phyloP scores from a whole-genome alignment of 768 basidiomycete species.

The Albatrellus ellisii region DNA sequence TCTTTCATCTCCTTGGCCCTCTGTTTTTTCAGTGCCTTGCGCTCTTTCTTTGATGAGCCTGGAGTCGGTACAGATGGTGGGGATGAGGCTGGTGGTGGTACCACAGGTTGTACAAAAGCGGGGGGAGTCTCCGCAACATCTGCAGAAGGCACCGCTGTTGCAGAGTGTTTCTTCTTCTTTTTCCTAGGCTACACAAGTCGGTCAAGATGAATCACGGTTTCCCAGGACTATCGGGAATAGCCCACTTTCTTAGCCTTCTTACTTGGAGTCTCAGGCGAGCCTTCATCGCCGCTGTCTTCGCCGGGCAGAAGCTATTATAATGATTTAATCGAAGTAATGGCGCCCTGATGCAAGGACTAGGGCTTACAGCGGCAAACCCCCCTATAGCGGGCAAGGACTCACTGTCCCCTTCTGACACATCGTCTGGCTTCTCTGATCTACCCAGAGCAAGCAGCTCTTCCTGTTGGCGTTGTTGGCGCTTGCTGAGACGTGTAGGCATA shows the following conservation, averaged over 20 bases:
- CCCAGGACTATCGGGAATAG: constrained; percentile 15
- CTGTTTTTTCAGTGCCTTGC: constrained; percentile 43
- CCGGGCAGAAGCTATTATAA: constrained; percentile 8
- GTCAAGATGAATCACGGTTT: constrained; percentile 8
- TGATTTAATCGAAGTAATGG: not conserved
- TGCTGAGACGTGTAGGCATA: constrained; percentile 72
- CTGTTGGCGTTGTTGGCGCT: constrained; percentile 75
- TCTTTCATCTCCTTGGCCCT: constrained; percentile 49
- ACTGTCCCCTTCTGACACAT: constrained; percentile 12
- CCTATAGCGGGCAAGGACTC: constrained; percentile 5
- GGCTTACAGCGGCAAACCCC: constrained; percentile 13
- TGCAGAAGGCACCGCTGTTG: not conserved
- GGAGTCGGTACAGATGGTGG: constrained; percentile 6
- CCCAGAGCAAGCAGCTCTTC: constrained; percentile 62
- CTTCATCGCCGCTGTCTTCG: not conserved
- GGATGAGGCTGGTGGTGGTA: constrained; percentile 2
- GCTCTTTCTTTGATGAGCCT: constrained; percentile 29
- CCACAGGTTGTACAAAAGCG: constrained; percentile 1
- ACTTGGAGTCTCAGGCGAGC: not conserved
- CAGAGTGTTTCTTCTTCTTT: constrained; percentile 24
- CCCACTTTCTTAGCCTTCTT: constrained; percentile 14
- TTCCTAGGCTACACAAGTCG: constrained; percentile 21
- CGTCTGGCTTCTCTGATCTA: constrained; percentile 23
- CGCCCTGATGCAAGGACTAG: not conserved
- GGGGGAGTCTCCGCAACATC: not conserved